Base-by-base conservation (phyloP, 306 rosid species). In the Prunus davidiana region DNA sequence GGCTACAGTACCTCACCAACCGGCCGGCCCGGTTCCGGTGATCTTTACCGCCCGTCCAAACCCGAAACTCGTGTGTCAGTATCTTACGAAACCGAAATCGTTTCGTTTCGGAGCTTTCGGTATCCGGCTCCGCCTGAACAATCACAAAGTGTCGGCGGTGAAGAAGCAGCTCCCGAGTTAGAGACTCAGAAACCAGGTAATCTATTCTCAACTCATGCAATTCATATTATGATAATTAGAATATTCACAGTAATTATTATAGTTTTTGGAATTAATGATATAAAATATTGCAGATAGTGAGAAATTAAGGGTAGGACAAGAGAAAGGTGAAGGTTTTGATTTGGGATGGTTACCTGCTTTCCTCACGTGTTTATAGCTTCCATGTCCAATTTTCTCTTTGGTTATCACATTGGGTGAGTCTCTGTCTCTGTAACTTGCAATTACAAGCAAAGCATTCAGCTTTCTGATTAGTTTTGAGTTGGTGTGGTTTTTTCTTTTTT, bases 361-460 rank as follows among this genome's bases (percentile, higher is more conserved):
- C 97, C 96, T 66, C 98, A 91, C 62, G 92, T 88, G 62, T 78
- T 89, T 43, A 68, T 85, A 22, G 91, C 98, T 75, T 91, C 97
- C 10, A 79, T 88, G 96, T 84, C 96, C 60, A 93, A 93, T 88
- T 93, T 89, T 76, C 86, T 86, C 2, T 93, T 93, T 74, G 98
- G 98, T 8, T 93, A 91, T 82, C 98, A 93, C 83, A 91, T 93
- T 45, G 96, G 98, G 98, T 89, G 60, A 75, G 93, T 73, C 43
- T 38, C 32, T 2, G 28, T 54, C 32, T 20, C 51, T n/a, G 64
- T n/a, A 12, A 2, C 52, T 55, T 34, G 76, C 34, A 41, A 65
- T 1, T 55, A 8, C n/a, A 65, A 2, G 49, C 8, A n/a, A 41
- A 65, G 30, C 3, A 3, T 65, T n/a, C 18, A 11, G 27, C 51